Evolutionary conservation across 345 rosid genomes (phyloP).

Genomic region (Gossypium ekmanianum): DNA sequence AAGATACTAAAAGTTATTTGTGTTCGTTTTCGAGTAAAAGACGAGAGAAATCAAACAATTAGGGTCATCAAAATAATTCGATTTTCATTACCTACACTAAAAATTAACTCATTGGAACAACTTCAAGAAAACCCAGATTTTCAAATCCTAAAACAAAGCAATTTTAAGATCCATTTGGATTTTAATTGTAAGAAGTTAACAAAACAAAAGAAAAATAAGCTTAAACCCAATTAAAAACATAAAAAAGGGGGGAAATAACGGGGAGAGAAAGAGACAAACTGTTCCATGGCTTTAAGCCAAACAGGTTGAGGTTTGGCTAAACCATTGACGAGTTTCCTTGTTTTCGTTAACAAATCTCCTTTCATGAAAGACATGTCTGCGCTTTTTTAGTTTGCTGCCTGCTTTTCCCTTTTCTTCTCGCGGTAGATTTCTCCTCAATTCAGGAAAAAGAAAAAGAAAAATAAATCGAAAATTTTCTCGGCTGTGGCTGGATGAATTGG

Average conservation of each 20-base stretch:
- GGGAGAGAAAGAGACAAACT: slow-evolving; percentile 40
- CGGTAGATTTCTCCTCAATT: not conserved
- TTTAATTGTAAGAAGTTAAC: not conserved
- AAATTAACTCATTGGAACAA: not conserved
- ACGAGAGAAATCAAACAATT: not conserved
- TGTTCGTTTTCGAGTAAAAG: not conserved
- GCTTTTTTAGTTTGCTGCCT: not conserved
- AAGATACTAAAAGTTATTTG: not conserved
- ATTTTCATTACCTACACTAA: not conserved
- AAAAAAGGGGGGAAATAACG: not conserved
- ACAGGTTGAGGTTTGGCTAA: slow-evolving; percentile 66
- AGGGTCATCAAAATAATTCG: not conserved
- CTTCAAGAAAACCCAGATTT: not conserved
- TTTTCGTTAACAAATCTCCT: slow-evolving; percentile 72
- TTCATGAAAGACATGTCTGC: slow-evolving; percentile 72
- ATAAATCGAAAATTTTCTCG: not conserved
- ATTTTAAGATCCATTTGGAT: not conserved
- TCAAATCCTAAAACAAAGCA: not conserved
- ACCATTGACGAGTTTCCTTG: slow-evolving; percentile 84
- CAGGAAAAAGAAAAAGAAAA: not conserved
- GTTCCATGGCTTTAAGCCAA: slow-evolving; percentile 95
- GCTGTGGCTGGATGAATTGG: not conserved
- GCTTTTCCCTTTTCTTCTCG: not conserved
- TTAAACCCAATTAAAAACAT: not conserved
- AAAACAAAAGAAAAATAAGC: not conserved